A percentile compares a stretch with the other conserved stretches of the same genome.
Evolutionary conservation across 2,329 filamentous ascomycete species (phyloP).

Genomic region (Metarhizium rileyi): DNA sequence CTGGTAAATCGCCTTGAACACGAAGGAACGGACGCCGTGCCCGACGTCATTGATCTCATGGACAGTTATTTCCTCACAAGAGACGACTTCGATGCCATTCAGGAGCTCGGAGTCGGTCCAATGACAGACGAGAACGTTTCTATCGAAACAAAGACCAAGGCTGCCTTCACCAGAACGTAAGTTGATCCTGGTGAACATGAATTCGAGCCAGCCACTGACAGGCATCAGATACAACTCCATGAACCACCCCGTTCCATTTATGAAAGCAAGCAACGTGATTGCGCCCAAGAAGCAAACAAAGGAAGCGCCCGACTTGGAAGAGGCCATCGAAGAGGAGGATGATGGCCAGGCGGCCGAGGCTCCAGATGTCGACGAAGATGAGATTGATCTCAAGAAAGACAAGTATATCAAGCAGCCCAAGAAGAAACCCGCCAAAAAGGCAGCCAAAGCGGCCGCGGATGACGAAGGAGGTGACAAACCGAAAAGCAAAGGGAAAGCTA

Average conservation of each 20-base stretch:
- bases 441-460: constrained; percentile 36
- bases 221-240: constrained; percentile 65
- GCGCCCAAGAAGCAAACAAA: constrained; percentile 61
- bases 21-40: constrained; percentile 74
- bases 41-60: constrained; percentile 86
- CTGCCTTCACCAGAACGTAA: constrained; percentile 80
- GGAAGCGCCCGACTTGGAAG: constrained; percentile 87
- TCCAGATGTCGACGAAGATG: constrained; percentile 58
- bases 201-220: constrained; percentile 4
- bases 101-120: constrained; percentile 81
- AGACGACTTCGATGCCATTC: constrained; percentile 88
- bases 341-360: constrained; percentile 52
- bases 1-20: constrained; percentile 63
- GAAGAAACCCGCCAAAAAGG: constrained; percentile 42
- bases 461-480: constrained; percentile 44
- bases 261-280: constrained; percentile 75
- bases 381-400: constrained; percentile 81
- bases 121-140: constrained; percentile 68
- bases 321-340: constrained; percentile 89
- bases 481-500: constrained; percentile 37
- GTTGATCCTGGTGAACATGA: constrained; percentile 24
- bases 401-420: constrained; percentile 94
- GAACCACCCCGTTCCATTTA: constrained; percentile 86
- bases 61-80: constrained; percentile 92
- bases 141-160: constrained; percentile 77